phyloP scores from a whole-genome alignment of 192 early-diverging fungal genomes.

The Kappamyces sp. region DNA sequence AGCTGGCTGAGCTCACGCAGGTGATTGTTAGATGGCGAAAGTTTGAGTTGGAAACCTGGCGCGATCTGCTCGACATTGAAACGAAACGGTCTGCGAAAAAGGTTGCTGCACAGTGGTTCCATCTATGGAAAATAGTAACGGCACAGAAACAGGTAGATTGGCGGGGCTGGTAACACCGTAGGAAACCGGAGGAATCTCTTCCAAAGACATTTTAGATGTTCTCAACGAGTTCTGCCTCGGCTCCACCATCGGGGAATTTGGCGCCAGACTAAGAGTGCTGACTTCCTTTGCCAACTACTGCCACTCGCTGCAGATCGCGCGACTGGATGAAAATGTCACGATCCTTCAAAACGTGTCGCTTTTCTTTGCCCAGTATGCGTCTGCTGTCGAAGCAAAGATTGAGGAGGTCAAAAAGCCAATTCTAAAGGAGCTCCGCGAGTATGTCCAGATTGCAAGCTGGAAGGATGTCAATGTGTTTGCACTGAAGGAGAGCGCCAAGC shows the following conservation, averaged over 20 bases:
- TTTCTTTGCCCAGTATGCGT: conserved; percentile 76
- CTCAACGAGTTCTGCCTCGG: conserved; percentile 70
- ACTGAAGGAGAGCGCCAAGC: conserved; percentile 77
- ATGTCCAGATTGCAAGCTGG: conserved; percentile 94
- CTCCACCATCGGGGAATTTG: conserved; percentile 67
- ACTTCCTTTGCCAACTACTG: conserved; percentile 14
- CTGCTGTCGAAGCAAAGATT: conserved; percentile 50
- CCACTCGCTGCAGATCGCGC: background rate
- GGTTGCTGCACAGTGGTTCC: conserved; percentile 85
- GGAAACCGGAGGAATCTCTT: conserved; percentile 2
- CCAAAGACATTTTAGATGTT: conserved; percentile 27
- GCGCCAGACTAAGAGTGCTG: conserved; percentile 59
- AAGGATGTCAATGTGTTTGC: conserved; percentile 95
- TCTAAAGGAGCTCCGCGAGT: conserved; percentile 81
- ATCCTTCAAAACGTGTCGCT: conserved; percentile 66
- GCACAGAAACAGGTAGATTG: too few species aligned
- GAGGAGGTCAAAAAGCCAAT: conserved; percentile 63
- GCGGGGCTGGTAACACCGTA: background rate
- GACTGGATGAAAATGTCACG: background rate
- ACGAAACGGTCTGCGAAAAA: conserved; percentile 59
- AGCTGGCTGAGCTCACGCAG: conserved; percentile 59
- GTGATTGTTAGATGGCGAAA: conserved; percentile 89
- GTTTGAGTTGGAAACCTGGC: conserved; percentile 85
- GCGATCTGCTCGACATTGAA: conserved; percentile 75
- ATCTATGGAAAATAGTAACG: conserved; percentile 62